These are phyloP conservation scores for Coix lacrymajobi DNA, from an alignment of 176 grass and related monocot genomes.

Conservation along the genomic window DNA sequence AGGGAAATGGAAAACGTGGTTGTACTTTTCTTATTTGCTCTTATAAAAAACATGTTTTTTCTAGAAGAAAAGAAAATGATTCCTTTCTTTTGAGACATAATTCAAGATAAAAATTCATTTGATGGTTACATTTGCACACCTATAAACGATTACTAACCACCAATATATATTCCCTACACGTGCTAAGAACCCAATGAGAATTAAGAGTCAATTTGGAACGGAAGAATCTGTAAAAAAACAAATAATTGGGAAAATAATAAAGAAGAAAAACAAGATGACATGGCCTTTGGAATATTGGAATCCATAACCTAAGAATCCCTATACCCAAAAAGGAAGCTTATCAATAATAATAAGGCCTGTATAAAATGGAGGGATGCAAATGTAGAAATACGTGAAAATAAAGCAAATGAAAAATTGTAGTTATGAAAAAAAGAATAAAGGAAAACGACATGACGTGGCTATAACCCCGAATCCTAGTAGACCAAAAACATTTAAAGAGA, in stretches of 20 bases:
- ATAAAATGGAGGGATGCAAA: background rate
- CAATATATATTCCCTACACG: constrained; percentile 21
- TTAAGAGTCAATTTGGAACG: background rate
- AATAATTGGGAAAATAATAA: too few relatives aligned
- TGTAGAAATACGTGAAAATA: background rate
- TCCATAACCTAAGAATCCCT: background rate
- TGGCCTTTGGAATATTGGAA: background rate
- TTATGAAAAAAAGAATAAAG: background rate
- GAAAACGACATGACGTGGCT: background rate
- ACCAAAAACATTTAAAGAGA: background rate
- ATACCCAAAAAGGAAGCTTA: background rate
- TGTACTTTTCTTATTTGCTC: background rate
- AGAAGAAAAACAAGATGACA: background rate
- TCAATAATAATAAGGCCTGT: constrained; percentile 22
- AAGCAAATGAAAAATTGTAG: background rate
- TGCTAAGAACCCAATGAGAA: constrained; percentile 13
- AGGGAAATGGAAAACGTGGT: too few relatives aligned
- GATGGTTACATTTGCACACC: background rate
- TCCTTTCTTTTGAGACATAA: background rate
- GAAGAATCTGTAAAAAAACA: too few relatives aligned
- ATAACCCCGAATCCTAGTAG: background rate
- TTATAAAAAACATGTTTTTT: background rate
- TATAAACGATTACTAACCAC: constrained; percentile 17
- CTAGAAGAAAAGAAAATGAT: background rate
- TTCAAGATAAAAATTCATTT: background rate